Percentiles rank a stretch among this genome's conserved stretches.
Evolutionary conservation across 208 protist species (phyloP).

Genomic region (Crithidia mellificae): DNA sequence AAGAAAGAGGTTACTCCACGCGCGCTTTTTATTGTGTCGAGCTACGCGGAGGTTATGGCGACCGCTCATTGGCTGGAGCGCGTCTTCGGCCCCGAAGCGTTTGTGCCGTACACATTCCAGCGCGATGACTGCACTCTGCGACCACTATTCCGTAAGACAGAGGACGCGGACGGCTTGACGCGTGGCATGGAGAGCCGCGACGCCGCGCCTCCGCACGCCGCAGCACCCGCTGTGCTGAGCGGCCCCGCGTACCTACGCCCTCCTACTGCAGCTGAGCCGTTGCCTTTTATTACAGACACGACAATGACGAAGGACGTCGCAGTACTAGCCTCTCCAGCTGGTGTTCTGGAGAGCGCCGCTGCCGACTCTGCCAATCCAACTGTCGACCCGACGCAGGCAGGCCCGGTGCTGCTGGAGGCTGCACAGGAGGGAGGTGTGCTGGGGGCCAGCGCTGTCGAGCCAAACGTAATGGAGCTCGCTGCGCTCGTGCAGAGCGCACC

Average conservation of each 20-base stretch:
- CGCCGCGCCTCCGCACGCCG: not conserved
- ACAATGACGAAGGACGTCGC: not conserved
- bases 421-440: not conserved
- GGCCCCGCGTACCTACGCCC: conserved; percentile 6
- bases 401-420: not conserved
- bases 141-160: conserved; percentile 10
- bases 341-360: not conserved
- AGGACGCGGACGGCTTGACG: not conserved
- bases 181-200: not conserved
- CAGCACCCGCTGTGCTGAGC: not conserved
- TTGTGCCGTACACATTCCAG: conserved; percentile 47
- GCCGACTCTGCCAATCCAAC: not conserved
- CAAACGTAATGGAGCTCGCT: conserved; percentile 19
- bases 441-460: not conserved
- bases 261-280: not conserved
- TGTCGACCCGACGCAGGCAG: conserved; percentile 21
- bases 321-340: too few relatives aligned
- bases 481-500: conserved; percentile 21
- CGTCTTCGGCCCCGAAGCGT: conserved; percentile 66
- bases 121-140: conserved; percentile 32
- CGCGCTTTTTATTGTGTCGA: conserved; percentile 53
- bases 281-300: conserved; percentile 26
- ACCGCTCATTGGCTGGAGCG: conserved; percentile 45
- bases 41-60: conserved; percentile 42
- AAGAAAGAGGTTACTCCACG: conserved; percentile 26